Evolutionary conservation across 2,329 filamentous ascomycete genomes (phyloP).

Genomic region (Pestalotiopsis sp.): DNA sequence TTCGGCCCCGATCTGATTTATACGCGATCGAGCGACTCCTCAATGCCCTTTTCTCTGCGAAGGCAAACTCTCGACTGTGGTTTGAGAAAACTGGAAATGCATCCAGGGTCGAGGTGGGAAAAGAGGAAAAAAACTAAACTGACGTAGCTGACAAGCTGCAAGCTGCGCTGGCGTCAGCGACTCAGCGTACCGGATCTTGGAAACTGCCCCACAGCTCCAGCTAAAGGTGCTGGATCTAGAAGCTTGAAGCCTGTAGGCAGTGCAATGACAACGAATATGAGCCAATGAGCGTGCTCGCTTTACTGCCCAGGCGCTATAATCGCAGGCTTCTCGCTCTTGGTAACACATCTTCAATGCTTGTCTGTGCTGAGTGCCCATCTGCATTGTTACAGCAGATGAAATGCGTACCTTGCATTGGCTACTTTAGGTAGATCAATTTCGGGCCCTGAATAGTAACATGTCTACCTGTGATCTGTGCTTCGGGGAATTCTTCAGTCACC

Average conservation of each 20-base stretch:
- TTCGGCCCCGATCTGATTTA: background rate
- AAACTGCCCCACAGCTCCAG: background rate
- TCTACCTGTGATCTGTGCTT: no score
- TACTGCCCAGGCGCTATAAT: background rate
- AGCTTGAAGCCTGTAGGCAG: background rate
- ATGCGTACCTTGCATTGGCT: no score
- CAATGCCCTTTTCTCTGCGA: background rate
- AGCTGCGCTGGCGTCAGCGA: background rate
- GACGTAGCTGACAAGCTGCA: background rate
- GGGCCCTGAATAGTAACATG: background rate
- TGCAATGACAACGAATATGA: background rate
- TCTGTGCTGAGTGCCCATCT: no score
- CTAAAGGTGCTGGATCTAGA: background rate
- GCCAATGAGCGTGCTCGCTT: background rate
- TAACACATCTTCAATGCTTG: no score
- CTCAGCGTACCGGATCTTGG: background rate
- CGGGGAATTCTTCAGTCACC: background rate
- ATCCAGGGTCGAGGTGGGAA: background rate
- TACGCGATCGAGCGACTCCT: background rate
- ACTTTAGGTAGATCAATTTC: background rate
- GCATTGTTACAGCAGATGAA: no score
- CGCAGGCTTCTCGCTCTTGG: background rate
- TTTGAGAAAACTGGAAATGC: background rate
- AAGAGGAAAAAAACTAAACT: background rate
- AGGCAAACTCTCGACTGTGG: background rate